Base-by-base conservation (phyloP, 2,329 filamentous ascomycete species). In the Verticillium klebahnii region DNA sequence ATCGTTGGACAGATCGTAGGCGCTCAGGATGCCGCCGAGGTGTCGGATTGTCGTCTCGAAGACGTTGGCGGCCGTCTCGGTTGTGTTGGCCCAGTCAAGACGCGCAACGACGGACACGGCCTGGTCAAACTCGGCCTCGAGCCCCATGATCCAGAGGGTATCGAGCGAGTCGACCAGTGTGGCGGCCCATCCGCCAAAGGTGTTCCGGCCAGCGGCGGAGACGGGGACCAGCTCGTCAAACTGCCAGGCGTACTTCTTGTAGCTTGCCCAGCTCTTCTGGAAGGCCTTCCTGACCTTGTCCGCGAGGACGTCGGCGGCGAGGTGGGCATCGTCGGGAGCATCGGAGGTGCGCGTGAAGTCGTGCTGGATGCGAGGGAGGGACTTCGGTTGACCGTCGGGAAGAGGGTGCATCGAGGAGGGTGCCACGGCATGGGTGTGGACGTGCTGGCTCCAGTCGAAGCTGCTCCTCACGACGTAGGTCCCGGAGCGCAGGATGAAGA, bases 41-140 rank as follows among this genome's bases (percentile, higher is more conserved):
- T 91, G 91, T 52, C 89, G 83, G 62, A 91, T 91, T 11, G 83
- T 89, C 1, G 87, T 90, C 73, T 91, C 89, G 64, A 91, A 91
- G 0, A 90, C 77, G 29, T 56, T 56, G 45, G 45, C 45, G 23
- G 45, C 45, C 11, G 45, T 52, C 19, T 52, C 45, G 45, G 45
- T 52, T 6, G 45, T 52, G 45, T 52, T 52, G 45, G 45, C 45
- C 73, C 84, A 88, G 68, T 86, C 79, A 52, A 88, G 78, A 73
- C 45, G 62, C 25, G 69, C 71, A 31, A 78, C 79, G 57, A 71
- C 75, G 54, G 76, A 70, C 2, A 80, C 77, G n/a, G 81, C 82
- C 37, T 78, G 75, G 25, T 77, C 73, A 64, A 85, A 85, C 19
- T 85, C 81, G 2, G 61, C 70, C 62, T 77, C 77, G 67, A 84